A percentile compares a stretch with the other conserved stretches of the same genome.
phyloP scores from a whole-genome alignment of 2,329 filamentous ascomycete genomes.

The Dichotomopilus funicola region DNA sequence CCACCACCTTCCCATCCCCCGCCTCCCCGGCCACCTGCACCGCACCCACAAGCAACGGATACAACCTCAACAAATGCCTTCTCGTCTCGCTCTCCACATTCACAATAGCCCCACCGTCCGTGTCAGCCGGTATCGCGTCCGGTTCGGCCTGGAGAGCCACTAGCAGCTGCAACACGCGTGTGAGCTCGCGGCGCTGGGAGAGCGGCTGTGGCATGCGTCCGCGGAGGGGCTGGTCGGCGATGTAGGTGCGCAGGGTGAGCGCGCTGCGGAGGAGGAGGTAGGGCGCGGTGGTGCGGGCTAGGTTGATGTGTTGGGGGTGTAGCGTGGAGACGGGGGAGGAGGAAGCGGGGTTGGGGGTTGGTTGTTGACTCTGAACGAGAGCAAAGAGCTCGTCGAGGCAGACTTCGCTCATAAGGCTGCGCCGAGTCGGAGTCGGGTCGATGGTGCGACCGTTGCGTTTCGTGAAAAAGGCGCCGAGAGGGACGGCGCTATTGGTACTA shows the following conservation, averaged over 20 bases:
- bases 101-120: constrained; percentile 10
- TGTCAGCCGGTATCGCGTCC: constrained; percentile 56
- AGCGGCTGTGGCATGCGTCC: constrained; percentile 85
- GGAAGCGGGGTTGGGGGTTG: constrained; percentile 17
- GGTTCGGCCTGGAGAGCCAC: constrained; percentile 63
- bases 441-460: constrained; percentile 67
- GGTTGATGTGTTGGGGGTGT: constrained; percentile 42
- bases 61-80: constrained; percentile 74
- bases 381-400: constrained; percentile 75
- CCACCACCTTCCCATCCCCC: constrained; percentile 55
- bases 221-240: constrained; percentile 84
- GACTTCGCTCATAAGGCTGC: constrained; percentile 69
- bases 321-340: constrained; percentile 24
- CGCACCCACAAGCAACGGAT: constrained; percentile 66
- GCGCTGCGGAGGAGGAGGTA: constrained; percentile 78
- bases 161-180: constrained; percentile 62
- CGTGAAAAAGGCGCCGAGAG: constrained; percentile 56
- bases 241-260: constrained; percentile 73
- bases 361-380: constrained; percentile 46
- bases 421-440: constrained; percentile 55
- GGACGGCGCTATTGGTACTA: constrained; percentile 33
- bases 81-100: constrained; percentile 51
- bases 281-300: constrained; percentile 70
- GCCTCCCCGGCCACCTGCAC: constrained; percentile 49
- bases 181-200: constrained; percentile 70